Conservation (phyloP, 352 stramenopile genomes). For the Blastocystis sp. region DNA sequence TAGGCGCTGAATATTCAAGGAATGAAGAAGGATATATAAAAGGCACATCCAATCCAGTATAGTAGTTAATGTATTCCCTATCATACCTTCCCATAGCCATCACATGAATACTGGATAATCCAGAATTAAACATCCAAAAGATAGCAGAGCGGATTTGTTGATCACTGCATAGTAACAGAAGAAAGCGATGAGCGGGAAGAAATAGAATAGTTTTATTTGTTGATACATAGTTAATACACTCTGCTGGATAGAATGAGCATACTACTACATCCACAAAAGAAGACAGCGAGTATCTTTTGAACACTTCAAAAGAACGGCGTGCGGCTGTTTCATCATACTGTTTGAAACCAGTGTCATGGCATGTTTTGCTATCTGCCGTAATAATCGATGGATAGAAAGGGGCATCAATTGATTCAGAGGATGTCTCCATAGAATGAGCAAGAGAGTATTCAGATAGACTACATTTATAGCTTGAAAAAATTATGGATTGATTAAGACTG, state of each 20-base stretch:
- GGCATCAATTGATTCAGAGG: neutral
- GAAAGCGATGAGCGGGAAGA: slow-evolving; percentile 45
- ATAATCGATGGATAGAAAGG: neutral
- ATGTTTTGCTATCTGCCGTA: neutral
- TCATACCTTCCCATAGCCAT: slow-evolving; percentile 10
- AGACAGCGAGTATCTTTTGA: neutral
- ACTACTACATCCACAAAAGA: slow-evolving; percentile 27
- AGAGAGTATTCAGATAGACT: neutral
- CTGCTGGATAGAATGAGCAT: slow-evolving; percentile 36
- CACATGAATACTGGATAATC: neutral
- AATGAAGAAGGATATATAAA: neutral
- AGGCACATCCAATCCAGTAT: neutral
- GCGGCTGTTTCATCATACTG: neutral
- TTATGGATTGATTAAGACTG: neutral
- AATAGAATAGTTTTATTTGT: slow-evolving; percentile 50
- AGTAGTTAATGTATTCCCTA: slow-evolving; percentile 63
- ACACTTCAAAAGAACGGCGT: neutral
- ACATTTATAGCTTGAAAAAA: neutral
- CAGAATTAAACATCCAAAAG: slow-evolving; percentile 14
- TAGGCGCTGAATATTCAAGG: neutral
- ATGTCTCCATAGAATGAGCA: neutral
- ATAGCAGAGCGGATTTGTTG: neutral
- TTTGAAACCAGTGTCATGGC: neutral
- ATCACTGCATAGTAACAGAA: neutral
- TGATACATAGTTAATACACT: slow-evolving; percentile 20